Percentiles rank a stretch among this genome's conserved stretches.
Conservation (phyloP, 176 grass and related monocot species). For the Bromus sterilis region DNA sequence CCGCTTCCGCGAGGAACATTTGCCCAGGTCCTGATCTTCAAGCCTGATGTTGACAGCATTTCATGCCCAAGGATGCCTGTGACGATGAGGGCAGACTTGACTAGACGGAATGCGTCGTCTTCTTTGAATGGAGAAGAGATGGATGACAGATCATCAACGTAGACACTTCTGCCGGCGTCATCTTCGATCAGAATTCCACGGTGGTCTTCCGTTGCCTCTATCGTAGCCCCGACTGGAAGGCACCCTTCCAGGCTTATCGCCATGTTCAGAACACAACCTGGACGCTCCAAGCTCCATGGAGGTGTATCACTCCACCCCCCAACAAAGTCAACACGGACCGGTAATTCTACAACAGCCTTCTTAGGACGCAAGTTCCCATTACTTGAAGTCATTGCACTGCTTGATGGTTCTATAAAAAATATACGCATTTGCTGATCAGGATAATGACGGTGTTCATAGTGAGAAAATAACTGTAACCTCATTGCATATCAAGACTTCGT, state of each 20-base stretch:
- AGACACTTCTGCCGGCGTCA: conserved; percentile 47
- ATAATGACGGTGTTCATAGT: neutral
- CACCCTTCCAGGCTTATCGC: conserved; percentile 71
- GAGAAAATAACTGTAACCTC: neutral
- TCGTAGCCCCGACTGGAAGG: conserved; percentile 54
- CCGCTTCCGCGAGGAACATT: conserved; percentile 88
- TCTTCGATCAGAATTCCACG: conserved; percentile 58
- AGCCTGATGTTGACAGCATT: conserved; percentile 42
- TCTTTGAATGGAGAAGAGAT: conserved; percentile 59
- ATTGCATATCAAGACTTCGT: neutral
- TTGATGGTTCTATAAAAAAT: conserved; percentile 24
- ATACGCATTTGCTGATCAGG: neutral
- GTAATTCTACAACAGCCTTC: conserved; percentile 62
- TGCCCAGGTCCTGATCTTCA: conserved; percentile 70
- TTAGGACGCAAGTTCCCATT: conserved; percentile 27
- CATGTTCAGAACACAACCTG: conserved; percentile 98
- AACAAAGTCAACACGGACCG: conserved; percentile 84
- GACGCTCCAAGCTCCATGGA: conserved; percentile 91
- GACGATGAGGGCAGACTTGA: conserved; percentile 79
- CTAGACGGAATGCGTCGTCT: conserved; percentile 68
- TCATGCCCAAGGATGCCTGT: conserved; percentile 42
- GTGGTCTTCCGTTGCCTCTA: conserved; percentile 51
- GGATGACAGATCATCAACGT: conserved; percentile 40
- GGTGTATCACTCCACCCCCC: conserved; percentile 99
- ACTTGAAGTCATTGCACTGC: conserved; percentile 16